phyloP scores from a whole-genome alignment of 371 early-diverging fungal genomes.

The Actinomortierella wolfii region DNA sequence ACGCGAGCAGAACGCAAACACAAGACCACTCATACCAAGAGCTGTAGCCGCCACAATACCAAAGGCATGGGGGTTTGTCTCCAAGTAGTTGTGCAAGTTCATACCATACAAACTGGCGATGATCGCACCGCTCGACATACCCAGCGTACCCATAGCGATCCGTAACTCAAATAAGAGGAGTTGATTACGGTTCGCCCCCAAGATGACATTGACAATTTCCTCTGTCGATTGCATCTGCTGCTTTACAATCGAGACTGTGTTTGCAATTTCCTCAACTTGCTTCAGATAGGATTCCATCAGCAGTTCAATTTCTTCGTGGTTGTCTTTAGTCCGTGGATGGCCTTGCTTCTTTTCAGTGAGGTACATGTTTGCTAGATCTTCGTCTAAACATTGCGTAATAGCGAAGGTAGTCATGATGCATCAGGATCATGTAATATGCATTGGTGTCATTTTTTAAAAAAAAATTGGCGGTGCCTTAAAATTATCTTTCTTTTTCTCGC shows the following conservation, averaged over 20 bases:
- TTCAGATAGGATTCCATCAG: constrained; percentile 88
- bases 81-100: constrained; percentile 82
- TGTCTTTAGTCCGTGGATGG: constrained; percentile 54
- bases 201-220: constrained; percentile 82
- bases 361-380: constrained; percentile 90
- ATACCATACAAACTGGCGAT: constrained; percentile 82
- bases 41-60: constrained; percentile 62
- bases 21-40: constrained; percentile 34
- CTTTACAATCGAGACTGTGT: constrained; percentile 65
- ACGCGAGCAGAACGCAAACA: constrained; percentile 28
- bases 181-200: constrained; percentile 84
- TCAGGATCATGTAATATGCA: too few relatives aligned
- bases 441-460: background rate
- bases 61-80: constrained; percentile 73
- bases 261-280: constrained; percentile 84
- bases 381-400: too few relatives aligned
- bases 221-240: constrained; percentile 85
- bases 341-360: constrained; percentile 77
- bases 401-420: too few relatives aligned
- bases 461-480: background rate
- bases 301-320: constrained; percentile 88
- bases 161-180: constrained; percentile 84
- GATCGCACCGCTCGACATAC: constrained; percentile 75
- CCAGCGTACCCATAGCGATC: constrained; percentile 79
- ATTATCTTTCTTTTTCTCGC: too few relatives aligned